phyloP scores from a whole-genome alignment of 345 rosid genomes.

The Eutrema japonicum region DNA sequence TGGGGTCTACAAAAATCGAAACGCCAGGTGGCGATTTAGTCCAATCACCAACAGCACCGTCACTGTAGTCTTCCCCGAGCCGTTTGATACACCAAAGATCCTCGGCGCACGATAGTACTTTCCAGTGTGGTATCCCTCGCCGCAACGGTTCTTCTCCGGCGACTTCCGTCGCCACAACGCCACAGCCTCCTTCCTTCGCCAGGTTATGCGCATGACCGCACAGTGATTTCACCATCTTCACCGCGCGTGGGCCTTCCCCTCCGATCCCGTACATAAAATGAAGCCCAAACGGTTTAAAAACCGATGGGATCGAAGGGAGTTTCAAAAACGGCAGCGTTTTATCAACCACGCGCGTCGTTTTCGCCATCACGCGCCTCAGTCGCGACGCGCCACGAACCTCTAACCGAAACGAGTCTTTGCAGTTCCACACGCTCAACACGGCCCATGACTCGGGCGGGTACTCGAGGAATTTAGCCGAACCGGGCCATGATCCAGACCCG shows the following conservation, averaged over 20 bases:
- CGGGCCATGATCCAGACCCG: conserved; percentile 60
- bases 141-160: conserved; percentile 71
- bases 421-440: conserved; percentile 89
- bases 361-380: conserved; percentile 58
- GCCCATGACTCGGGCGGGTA: conserved; percentile 93
- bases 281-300: conserved; percentile 84
- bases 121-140: conserved; percentile 85
- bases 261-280: conserved; percentile 84
- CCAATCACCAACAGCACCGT: conserved; percentile 90
- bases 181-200: conserved; percentile 68
- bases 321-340: conserved; percentile 73
- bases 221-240: conserved; percentile 58
- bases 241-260: conserved; percentile 83
- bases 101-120: conserved; percentile 66
- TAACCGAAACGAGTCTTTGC: conserved; percentile 72
- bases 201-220: conserved; percentile 86
- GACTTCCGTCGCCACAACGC: conserved; percentile 83
- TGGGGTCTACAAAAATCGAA: conserved; percentile 97
- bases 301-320: conserved; percentile 81
- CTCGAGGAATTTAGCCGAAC: conserved; percentile 61
- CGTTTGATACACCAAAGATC: conserved; percentile 94
- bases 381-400: conserved; percentile 82
- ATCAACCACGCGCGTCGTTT: conserved; percentile 72
- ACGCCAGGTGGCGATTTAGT: conserved; percentile 76
- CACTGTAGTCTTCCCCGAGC: conserved; percentile 75